These are phyloP conservation scores for Lactarius trivialis DNA, from an alignment of 768 basidiomycete species.

Conservation along the genomic window DNA sequence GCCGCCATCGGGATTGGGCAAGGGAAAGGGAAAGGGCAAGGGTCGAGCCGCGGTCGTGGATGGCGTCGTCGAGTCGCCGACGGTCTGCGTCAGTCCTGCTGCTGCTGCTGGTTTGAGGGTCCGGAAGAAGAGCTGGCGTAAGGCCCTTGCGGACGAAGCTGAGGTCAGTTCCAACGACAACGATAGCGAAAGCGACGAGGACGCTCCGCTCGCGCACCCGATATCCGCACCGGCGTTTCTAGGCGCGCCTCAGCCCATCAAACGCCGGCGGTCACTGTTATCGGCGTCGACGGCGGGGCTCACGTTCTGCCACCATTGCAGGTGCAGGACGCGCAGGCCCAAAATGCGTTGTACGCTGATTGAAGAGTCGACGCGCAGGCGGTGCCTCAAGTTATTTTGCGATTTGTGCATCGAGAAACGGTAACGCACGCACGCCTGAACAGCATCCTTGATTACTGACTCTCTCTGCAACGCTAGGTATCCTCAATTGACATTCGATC, in stretches of 20 bases:
- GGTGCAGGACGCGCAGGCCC: not conserved
- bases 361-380: not conserved
- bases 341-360: slow-evolving; percentile 16
- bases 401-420: slow-evolving; percentile 17
- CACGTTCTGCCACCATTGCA: slow-evolving; percentile 20
- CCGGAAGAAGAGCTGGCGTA: slow-evolving; percentile 11
- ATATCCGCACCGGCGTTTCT: not conserved
- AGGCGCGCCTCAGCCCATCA: not conserved
- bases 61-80: not conserved
- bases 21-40: not conserved
- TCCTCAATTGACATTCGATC: slow-evolving; percentile 34
- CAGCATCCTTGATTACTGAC: not conserved
- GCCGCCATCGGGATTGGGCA: not conserved
- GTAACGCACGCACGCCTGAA: not conserved
- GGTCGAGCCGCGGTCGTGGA: not conserved
- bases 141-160: not conserved
- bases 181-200: not conserved
- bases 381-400: slow-evolving; percentile 15
- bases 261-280: not conserved
- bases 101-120: not conserved
- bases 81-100: not conserved
- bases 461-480: slow-evolving; percentile 34
- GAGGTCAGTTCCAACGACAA: not conserved
- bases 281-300: not conserved
- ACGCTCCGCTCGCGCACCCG: not conserved